These are phyloP conservation scores for Mycena floridula DNA, from an alignment of 768 basidiomycete species.

Conservation along the genomic window DNA sequence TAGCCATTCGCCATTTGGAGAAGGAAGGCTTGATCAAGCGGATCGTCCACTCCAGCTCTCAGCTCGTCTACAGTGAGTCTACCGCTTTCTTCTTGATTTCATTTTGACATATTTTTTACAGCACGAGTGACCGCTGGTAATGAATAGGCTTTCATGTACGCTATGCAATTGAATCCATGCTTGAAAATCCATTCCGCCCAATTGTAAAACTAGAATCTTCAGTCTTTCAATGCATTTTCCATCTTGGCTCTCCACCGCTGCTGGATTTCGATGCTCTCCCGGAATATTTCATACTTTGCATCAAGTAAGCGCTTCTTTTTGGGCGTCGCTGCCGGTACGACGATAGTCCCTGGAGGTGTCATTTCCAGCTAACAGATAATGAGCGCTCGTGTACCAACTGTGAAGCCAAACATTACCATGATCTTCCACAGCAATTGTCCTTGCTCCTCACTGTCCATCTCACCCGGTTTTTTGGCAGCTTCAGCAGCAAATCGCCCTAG, in stretches of 20 bases:
- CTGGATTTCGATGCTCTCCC: conserved; percentile 85
- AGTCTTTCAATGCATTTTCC: conserved; percentile 39
- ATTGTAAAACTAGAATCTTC: neutral
- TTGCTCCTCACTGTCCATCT: conserved; percentile 37
- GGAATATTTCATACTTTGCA: conserved; percentile 92
- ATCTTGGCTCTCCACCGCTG: conserved; percentile 80
- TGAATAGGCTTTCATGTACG: neutral
- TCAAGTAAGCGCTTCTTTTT: conserved; percentile 74
- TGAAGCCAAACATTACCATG: conserved; percentile 56
- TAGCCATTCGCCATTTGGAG: conserved; percentile 88
- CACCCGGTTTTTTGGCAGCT: conserved; percentile 23
- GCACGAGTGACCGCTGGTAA: neutral
- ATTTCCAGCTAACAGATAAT: conserved; percentile 63
- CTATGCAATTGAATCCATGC: no score
- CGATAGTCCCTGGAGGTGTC: conserved; percentile 76
- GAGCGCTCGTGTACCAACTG: conserved; percentile 1
- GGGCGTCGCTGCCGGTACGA: conserved; percentile 54
- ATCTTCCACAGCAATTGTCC: conserved; percentile 80
- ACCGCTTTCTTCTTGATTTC: neutral
- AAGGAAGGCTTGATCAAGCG: conserved; percentile 92
- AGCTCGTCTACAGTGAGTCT: conserved; percentile 91
- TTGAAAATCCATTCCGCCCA: neutral
- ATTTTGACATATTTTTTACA: neutral
- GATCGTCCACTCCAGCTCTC: conserved; percentile 92
- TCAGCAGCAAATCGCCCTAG: conserved; percentile 83